Evolutionary conservation across 176 grass and related monocot species (phyloP).

Genomic region (Stipa capillata): DNA sequence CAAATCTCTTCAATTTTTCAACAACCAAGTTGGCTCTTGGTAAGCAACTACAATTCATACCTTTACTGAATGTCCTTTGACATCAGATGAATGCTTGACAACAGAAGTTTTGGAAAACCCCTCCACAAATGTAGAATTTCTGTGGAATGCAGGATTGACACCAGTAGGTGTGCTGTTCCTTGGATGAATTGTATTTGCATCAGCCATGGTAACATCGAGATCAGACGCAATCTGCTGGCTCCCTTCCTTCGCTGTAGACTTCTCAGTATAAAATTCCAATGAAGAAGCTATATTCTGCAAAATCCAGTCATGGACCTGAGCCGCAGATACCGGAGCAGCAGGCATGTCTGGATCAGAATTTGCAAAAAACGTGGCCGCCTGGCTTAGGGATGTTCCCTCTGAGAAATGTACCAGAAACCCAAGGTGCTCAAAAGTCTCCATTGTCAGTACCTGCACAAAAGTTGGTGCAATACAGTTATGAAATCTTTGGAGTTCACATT

Average conservation of each 20-base stretch:
- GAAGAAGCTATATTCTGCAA: slow-evolving; percentile 67
- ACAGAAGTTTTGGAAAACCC: slow-evolving; percentile 97
- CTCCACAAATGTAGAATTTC: slow-evolving; percentile 86
- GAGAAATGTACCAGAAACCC: slow-evolving; percentile 81
- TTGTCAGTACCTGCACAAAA: slow-evolving; percentile 68
- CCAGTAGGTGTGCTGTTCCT: slow-evolving; percentile 35
- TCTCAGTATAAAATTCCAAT: slow-evolving; percentile 68
- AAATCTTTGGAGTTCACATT: background rate
- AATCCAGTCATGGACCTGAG: slow-evolving; percentile 87
- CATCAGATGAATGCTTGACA: slow-evolving; percentile 70
- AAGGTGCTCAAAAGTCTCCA: slow-evolving; percentile 91
- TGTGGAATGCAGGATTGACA: slow-evolving; percentile 54
- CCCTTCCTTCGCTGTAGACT: slow-evolving; percentile 57
- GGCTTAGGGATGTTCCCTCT: slow-evolving; percentile 69
- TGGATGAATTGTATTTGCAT: slow-evolving; percentile 54
- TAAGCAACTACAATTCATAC: slow-evolving; percentile 27
- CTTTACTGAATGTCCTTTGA: slow-evolving; percentile 91
- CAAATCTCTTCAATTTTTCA: background rate
- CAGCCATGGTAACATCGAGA: slow-evolving; percentile 85
- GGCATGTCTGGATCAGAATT: slow-evolving; percentile 99
- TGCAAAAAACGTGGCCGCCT: slow-evolving; percentile 85
- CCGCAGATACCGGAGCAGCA: slow-evolving; percentile 62
- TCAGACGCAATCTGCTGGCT: slow-evolving; percentile 44
- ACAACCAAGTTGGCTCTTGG: background rate
- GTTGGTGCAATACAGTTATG: background rate